A percentile compares a stretch with the other conserved stretches of the same genome.
These are phyloP conservation scores for Potentilla sterilis DNA, from an alignment of 306 rosid species.

Conservation along the genomic window DNA sequence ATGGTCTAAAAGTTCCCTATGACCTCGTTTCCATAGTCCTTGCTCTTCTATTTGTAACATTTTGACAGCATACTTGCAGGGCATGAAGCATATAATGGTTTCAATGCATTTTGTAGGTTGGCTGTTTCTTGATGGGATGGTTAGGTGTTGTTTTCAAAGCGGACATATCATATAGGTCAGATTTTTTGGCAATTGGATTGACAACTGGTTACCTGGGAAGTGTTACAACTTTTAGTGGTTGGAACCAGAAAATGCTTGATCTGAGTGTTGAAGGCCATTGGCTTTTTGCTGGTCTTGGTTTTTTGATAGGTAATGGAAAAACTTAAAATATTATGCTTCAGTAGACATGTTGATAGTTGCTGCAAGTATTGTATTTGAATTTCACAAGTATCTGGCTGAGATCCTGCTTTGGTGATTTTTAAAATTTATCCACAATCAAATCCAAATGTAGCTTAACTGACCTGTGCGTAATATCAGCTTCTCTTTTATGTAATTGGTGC, in stretches of 20 bases:
- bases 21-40: not conserved
- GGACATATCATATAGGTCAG: slow-evolving; percentile 57
- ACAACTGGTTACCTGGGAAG: slow-evolving; percentile 88
- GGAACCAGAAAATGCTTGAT: slow-evolving; percentile 93
- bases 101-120: slow-evolving; percentile 47
- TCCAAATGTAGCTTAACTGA: not conserved
- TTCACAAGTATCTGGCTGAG: not conserved
- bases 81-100: not conserved
- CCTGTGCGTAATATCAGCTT: not conserved
- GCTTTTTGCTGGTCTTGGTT: slow-evolving; percentile 62
- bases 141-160: slow-evolving; percentile 78
- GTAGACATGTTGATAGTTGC: not conserved
- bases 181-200: slow-evolving; percentile 65
- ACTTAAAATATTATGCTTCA: not conserved
- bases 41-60: slow-evolving; percentile 17
- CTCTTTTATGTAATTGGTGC: slow-evolving; percentile 4
- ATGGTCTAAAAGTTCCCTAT: not conserved
- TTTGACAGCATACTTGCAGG: not conserved
- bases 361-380: not conserved
- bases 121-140: slow-evolving; percentile 95
- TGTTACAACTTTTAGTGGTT: slow-evolving; percentile 89
- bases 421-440: not conserved
- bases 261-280: slow-evolving; percentile 63
- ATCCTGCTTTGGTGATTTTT: slow-evolving; percentile 15
- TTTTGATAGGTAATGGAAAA: slow-evolving; percentile 53